phyloP scores from a whole-genome alignment of 495 filamentous ascomycete species.

The Daldinia grandis region DNA sequence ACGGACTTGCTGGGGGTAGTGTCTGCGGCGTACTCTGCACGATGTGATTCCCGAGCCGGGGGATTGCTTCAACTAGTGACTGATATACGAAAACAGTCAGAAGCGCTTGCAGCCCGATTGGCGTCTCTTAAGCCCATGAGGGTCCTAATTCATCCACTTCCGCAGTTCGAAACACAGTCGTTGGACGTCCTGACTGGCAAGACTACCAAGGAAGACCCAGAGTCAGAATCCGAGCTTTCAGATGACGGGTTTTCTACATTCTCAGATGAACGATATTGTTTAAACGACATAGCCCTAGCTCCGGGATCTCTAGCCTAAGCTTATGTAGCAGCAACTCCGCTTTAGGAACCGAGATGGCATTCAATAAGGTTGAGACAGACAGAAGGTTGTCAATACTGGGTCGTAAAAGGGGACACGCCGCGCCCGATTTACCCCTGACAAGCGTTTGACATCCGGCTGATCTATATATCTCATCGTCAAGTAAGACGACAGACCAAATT shows the following conservation, averaged over 20 bases:
- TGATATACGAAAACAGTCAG: neutral
- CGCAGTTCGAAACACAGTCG: neutral
- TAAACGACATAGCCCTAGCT: too few relatives aligned
- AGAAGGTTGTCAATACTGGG: neutral
- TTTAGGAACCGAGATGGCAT: too few relatives aligned
- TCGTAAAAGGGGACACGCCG: too few relatives aligned
- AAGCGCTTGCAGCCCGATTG: neutral
- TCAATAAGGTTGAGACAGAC: too few relatives aligned
- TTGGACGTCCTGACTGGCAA: neutral
- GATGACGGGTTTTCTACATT: too few relatives aligned
- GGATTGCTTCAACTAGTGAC: neutral
- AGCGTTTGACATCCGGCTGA: slow-evolving; percentile 41
- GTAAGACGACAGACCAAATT: neutral
- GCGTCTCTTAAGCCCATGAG: neutral
- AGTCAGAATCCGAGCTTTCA: too few relatives aligned
- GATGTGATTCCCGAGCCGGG: neutral
- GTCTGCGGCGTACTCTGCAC: neutral
- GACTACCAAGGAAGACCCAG: too few relatives aligned
- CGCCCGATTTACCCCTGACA: too few relatives aligned
- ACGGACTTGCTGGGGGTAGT: neutral
- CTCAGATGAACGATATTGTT: too few relatives aligned
- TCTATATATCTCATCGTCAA: slow-evolving; percentile 27
- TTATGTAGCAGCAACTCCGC: too few relatives aligned
- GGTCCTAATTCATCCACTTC: neutral
- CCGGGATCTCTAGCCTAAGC: too few relatives aligned